phyloP scores from a whole-genome alignment of 2,329 filamentous ascomycete species.

The Penicillium polonicum region DNA sequence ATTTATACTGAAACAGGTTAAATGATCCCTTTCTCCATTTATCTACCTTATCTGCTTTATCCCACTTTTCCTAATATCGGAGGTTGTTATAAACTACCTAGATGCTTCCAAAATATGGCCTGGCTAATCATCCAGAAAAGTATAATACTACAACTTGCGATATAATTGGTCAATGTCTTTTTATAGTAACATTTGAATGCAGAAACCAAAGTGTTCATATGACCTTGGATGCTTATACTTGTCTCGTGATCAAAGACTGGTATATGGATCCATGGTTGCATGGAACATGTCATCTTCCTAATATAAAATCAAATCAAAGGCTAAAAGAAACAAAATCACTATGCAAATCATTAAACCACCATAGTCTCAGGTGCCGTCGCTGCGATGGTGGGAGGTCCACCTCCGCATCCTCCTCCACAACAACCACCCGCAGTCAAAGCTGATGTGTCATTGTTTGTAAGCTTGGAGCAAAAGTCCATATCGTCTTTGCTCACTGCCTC shows the following conservation, averaged over 20 bases:
- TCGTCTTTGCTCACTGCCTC: conserved; percentile 31
- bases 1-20: conserved; percentile 14
- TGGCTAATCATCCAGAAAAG: background rate
- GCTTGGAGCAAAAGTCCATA: conserved; percentile 31
- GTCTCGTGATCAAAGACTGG: background rate
- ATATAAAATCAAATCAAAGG: background rate
- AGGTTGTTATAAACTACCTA: background rate
- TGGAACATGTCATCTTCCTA: background rate
- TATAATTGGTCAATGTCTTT: background rate
- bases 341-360: conserved; percentile 14
- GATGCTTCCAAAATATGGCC: background rate
- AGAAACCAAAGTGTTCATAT: background rate
- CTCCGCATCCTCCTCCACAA: conserved; percentile 22
- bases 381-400: conserved; percentile 4
- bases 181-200: background rate
- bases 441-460: conserved; percentile 10
- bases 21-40: conserved; percentile 7
- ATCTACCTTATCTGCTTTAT: background rate
- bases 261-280: background rate
- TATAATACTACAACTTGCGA: background rate
- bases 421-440: conserved; percentile 15
- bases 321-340: background rate
- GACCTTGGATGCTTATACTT: background rate
- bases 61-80: background rate
- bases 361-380: conserved; percentile 17